Evolutionary conservation across 2,329 filamentous ascomycete genomes (phyloP), one percentile per base, ranked within the genome.

Genomic region (Cladosporium cucumerinum): DNA sequence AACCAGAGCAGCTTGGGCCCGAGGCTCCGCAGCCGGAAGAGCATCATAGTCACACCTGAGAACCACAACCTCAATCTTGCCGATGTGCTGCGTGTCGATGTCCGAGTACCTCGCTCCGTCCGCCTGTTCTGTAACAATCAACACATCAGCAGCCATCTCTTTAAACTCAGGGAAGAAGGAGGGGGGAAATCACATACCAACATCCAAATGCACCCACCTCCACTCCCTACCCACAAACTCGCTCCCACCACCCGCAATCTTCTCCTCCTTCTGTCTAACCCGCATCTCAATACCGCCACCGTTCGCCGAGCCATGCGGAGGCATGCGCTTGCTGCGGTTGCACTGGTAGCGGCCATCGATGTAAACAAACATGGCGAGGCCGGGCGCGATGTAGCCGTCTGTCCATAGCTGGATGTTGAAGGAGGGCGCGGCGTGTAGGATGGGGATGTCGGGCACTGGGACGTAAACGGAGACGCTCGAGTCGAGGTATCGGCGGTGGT

Each of bases 301-400:
- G 6, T 28, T 43, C 30, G 18, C n/a, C 26, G 43, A 43, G 23
- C 54, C 62, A 4, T n/a, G 26, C 26, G 18, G 63, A 18, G 57
- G 55, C 32, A 43, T 73, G 46, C 78, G 75, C 46, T 80, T 76
- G 71, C 84, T 84, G 64, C 84, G 82, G 66, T 86, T 86, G 73
- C 82, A 84, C 69, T 86, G 84, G 66, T 86, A 86, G 6, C 81
- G 73, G 21, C 84, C 84, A 68, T 86, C 84, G 48, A 86, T 84
- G 75, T 81, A 86, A 28, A 86, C 83, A 66, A 82, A 83, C 72
- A 84, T 80, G 1, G 83, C 80, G 12, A 86, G 72, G 0, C 84
- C 84, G 26, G 81, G 78, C 1, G 81, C 81, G 67, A 86, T 84
- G 74, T 82, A 86, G 32, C 78, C 80, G 39, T 73, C 74, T 0